Evolutionary conservation across 2,329 filamentous ascomycete species (phyloP), one percentile per base, ranked within the genome.

Genomic region (Fusarium lateritium): DNA sequence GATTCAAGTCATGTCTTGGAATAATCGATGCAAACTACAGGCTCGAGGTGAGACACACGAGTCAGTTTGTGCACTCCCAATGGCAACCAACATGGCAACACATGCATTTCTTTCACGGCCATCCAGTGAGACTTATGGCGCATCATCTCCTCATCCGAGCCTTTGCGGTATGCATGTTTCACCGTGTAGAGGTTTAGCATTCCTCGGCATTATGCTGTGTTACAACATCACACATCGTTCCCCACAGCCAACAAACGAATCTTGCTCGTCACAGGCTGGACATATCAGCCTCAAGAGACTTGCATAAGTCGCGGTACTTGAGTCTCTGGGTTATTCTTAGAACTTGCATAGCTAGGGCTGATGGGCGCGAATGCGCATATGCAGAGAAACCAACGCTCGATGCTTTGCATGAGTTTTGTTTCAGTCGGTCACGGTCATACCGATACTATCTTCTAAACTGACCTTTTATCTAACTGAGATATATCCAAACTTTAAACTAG

Each of bases 111-210:
- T 64, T 15, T 31, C 21, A 21, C 22, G 21, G n/a, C 50, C 43
- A 43, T 24, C 33, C 28, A 31, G 34, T 14, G 24, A 40, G n/a
- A 28, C 47, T 14, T 11, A 21, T 34, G 33, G 24, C 33, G 22
- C 57, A 34, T 34, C 24, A 21, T 42, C 31, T 38, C n/a, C 31
- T n/a, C 33, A 33, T 33, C 51, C 31, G 45, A 60, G 28, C 46
- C n/a, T 68, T 46, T 50, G 55, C 55, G 52, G 49, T 57, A 74
- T 74, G 70, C 62, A 70, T 70, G 65, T 74, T 70, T 66, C 56
- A 68, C 67, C 49, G 31, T 44, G 43, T 64, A 62, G 28, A 64
- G 56, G 43, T 54, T 31, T 33, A 45, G 38, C 21, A 49, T 38
- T 56, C 50, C 56, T 51, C 33, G 39, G 36, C 45, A 47, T 38